Evolutionary conservation across 257 asterid species (phyloP), one percentile per base, ranked within the genome.

Genomic region (Gardenia jasminoides): DNA sequence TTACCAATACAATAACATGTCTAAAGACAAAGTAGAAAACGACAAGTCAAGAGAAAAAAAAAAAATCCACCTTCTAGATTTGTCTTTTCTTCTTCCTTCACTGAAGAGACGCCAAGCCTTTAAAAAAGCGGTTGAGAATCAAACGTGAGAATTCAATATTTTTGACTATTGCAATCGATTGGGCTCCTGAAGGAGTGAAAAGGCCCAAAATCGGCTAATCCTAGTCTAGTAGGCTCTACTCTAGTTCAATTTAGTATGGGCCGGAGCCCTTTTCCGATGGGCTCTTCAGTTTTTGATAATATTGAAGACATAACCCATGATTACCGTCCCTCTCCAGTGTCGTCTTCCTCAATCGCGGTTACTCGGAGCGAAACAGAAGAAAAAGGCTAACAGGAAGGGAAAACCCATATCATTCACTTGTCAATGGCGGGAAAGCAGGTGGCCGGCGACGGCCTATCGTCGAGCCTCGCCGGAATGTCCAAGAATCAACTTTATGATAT

Each of bases 381-480:
- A 13, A 10, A 48, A 48, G 6, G 7, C 6, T 0, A 41, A 62
- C 44, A 3, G 15, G 26, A 41, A 59, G 39, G 41, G 36, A 46
- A 1, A 64, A 61, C 2, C 10, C 1, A 77, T 36, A 36, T 24
- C 77, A 3, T 36, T 48, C 28, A 44, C 17, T 24, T 48, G 47
- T 36, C 78, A 67, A 94, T 94, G 97, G 96, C 97, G 86, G 97
- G 91, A 81, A 87, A 90, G 85, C 94, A 91, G 83, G 62, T 85
- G 46, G n/a, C 90, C 86, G 95, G 95, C 88, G 97, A 91, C 70
- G 92, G 92, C 26, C 11, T 88, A 5, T 84, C 92, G 78, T 70
- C 90, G 83, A 91, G 87, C 83, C 88, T 96, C 65, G 92, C 96
- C 75, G 99, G 99, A 20, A 91, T 93, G 99, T 90, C 99, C 39